Percentiles rank a stretch among this genome's conserved stretches.
Evolutionary conservation across 1,284 basidiomycete species (phyloP).

Genomic region (Moesziomyces sp.): DNA sequence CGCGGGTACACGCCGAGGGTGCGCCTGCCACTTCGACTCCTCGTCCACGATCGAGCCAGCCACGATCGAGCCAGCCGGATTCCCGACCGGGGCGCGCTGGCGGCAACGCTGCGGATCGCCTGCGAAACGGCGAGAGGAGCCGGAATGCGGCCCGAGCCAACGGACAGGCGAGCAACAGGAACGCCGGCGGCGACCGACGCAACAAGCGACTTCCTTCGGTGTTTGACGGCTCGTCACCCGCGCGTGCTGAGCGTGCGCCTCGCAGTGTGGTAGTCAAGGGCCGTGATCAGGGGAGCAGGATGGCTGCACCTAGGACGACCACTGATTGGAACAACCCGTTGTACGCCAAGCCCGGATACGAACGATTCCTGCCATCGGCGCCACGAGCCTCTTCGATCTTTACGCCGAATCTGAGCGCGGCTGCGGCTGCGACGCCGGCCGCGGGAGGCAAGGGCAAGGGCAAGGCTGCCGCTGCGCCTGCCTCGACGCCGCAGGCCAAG

Average conservation of each 20-base stretch:
- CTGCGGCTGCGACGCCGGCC: constrained; percentile 15
- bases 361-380: constrained; percentile 17
- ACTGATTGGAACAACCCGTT: constrained; percentile 45
- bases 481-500: constrained; percentile 10
- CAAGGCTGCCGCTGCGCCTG: constrained; percentile 19
- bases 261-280: constrained; percentile 8
- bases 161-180: constrained; percentile 13
- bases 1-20: constrained; percentile 9
- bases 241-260: constrained; percentile 3
- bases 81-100: constrained; percentile 10
- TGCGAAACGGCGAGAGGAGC: constrained; percentile 14
- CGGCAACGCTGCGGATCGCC: constrained; percentile 12
- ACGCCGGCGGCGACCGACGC: constrained; percentile 26
- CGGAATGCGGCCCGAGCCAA: not conserved
- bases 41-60: constrained; percentile 17
- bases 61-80: constrained; percentile 16
- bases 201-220: constrained; percentile 34
- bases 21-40: constrained; percentile 11
- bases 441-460: constrained; percentile 30
- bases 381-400: constrained; percentile 27
- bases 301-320: constrained; percentile 19
- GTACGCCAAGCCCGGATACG: constrained; percentile 33
- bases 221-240: constrained; percentile 19
- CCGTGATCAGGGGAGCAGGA: not conserved
- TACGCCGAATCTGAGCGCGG: constrained; percentile 16